Conservation (phyloP, 208 protist genomes). For the Leishmania arabica region DNA sequence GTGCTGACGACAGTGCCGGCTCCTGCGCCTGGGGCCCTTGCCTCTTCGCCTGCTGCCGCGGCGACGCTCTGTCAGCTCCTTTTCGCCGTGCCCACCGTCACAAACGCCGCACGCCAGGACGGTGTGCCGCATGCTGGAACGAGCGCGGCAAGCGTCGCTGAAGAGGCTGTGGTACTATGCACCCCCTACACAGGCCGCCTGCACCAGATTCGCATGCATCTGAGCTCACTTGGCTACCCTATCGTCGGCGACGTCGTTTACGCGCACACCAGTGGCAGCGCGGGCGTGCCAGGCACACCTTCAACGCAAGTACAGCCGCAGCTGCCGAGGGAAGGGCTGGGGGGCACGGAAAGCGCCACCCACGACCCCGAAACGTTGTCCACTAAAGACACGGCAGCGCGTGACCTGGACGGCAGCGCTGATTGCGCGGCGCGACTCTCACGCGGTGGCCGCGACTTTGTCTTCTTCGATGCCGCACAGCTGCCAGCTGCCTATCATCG, state of each 20-base stretch:
- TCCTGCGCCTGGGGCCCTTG: background rate
- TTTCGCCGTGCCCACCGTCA: background rate
- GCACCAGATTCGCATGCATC: slow-evolving; percentile 93
- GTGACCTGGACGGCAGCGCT: background rate
- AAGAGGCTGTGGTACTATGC: slow-evolving; percentile 66
- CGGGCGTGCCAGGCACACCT: background rate
- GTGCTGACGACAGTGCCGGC: slow-evolving; percentile 16
- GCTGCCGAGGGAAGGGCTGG: no score
- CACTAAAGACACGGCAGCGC: background rate
- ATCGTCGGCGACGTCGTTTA: slow-evolving; percentile 81
- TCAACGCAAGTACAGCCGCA: background rate
- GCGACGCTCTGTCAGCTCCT: slow-evolving; percentile 28
- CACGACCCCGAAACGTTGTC: background rate
- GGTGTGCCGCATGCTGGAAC: background rate
- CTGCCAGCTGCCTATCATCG: slow-evolving; percentile 22
- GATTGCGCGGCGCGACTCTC: slow-evolving; percentile 1
- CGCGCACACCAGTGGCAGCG: background rate
- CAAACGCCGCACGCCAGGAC: background rate
- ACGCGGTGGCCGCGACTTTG: background rate
- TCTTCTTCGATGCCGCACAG: slow-evolving; percentile 27
- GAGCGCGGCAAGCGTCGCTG: background rate
- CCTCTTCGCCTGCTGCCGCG: background rate
- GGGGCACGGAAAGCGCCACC: background rate
- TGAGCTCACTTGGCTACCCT: slow-evolving; percentile 66
- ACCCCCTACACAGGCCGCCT: slow-evolving; percentile 90